These are phyloP conservation scores for Gymnopilus dilepis DNA, from an alignment of 768 basidiomycete species.

Conservation along the genomic window DNA sequence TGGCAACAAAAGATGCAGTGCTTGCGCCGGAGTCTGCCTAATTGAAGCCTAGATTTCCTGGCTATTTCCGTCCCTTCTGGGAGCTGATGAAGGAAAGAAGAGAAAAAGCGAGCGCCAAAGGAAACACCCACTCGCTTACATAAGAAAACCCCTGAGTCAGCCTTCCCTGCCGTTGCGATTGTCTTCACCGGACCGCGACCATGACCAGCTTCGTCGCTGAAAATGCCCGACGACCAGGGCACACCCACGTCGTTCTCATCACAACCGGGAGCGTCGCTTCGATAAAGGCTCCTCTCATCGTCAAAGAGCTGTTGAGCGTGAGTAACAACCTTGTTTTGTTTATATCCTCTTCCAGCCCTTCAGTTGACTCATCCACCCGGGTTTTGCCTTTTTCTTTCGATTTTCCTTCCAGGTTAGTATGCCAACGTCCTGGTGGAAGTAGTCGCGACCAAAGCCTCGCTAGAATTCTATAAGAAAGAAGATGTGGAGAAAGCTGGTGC, in stretches of 20 bases:
- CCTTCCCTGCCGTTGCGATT: neutral
- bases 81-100: neutral
- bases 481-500: slow-evolving; percentile 58
- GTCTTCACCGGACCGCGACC: neutral
- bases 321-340: slow-evolving; percentile 12
- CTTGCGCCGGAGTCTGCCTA: neutral
- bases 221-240: slow-evolving; percentile 44
- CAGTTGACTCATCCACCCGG: neutral
- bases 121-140: neutral
- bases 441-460: slow-evolving; percentile 77
- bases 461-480: slow-evolving; percentile 72
- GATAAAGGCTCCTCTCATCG: slow-evolving; percentile 91
- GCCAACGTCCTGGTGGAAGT: slow-evolving; percentile 79
- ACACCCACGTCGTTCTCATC: slow-evolving; percentile 78
- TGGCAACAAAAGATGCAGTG: slow-evolving; percentile 9
- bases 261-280: slow-evolving; percentile 96
- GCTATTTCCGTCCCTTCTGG: neutral
- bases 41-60: neutral
- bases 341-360: neutral
- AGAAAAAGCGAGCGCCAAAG: neutral
- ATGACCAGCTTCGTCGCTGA: slow-evolving; percentile 43
- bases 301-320: slow-evolving; percentile 69
- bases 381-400: neutral
- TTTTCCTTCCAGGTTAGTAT: slow-evolving; percentile 53
- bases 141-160: slow-evolving; percentile 1